These are phyloP conservation scores for Chalciporus sphaerocephalus DNA, from an alignment of 768 basidiomycete species.

Conservation along the genomic window DNA sequence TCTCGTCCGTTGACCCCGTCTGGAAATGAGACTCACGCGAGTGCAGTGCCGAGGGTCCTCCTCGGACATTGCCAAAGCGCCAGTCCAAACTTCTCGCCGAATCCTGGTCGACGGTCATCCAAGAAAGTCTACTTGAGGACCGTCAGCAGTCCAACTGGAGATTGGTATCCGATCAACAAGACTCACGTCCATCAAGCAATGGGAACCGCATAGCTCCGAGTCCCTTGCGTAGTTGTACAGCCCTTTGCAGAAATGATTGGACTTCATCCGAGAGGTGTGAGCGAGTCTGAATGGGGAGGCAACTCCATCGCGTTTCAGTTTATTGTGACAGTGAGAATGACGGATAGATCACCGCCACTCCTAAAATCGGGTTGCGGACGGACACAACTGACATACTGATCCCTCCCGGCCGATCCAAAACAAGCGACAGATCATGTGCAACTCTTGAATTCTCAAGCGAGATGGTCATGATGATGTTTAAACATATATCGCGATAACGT, in stretches of 20 bases:
- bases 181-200: conserved; percentile 39
- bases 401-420: conserved; percentile 37
- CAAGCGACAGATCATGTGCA: conserved; percentile 39
- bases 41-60: conserved; percentile 37
- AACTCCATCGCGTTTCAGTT: conserved; percentile 19
- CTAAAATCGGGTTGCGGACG: conserved; percentile 36
- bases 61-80: conserved; percentile 38
- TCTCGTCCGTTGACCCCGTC: conserved; percentile 22
- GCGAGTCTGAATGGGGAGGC: conserved; percentile 35
- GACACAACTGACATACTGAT: conserved; percentile 37
- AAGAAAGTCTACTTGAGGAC: conserved; percentile 38
- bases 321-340: conserved; percentile 38
- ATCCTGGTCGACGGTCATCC: conserved; percentile 37
- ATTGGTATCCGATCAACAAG: conserved; percentile 6
- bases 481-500: conserved; percentile 43
- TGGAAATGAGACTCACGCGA: conserved; percentile 29
- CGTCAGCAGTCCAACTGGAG: conserved; percentile 10
- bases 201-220: conserved; percentile 28
- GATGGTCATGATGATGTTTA: conserved; percentile 44
- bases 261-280: conserved; percentile 32
- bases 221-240: conserved; percentile 29
- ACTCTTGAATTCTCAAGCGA: conserved; percentile 43
- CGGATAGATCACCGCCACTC: conserved; percentile 41
- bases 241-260: conserved; percentile 32
- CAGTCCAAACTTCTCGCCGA: conserved; percentile 37